Evolutionary conservation across 768 basidiomycete genomes (phyloP).

Genomic region (Sistotremastrum niveocremeum): DNA sequence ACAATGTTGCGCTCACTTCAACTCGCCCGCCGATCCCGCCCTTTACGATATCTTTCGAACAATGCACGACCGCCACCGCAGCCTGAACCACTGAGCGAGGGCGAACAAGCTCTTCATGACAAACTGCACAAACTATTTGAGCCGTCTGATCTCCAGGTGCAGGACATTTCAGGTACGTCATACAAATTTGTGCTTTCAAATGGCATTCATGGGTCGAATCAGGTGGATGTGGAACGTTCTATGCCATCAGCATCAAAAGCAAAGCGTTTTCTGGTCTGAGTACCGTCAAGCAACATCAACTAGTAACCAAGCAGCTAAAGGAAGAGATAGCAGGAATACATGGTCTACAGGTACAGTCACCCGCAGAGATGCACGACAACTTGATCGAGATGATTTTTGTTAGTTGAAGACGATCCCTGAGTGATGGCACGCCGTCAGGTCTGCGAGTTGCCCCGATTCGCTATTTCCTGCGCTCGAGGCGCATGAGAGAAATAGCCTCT

Average conservation of each 20-base stretch:
- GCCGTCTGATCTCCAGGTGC: slow-evolving; percentile 72
- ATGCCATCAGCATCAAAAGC: slow-evolving; percentile 81
- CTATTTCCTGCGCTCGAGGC: slow-evolving; percentile 19
- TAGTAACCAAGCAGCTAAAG: slow-evolving; percentile 79
- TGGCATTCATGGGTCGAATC: slow-evolving; percentile 1
- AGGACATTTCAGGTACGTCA: slow-evolving; percentile 83
- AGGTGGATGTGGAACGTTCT: slow-evolving; percentile 98
- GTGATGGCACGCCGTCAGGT: slow-evolving; percentile 1
- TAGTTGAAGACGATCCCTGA: slow-evolving; percentile 30
- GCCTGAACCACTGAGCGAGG: slow-evolving; percentile 27
- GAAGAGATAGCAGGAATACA: slow-evolving; percentile 86
- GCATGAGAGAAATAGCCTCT: slow-evolving; percentile 56
- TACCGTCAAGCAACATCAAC: slow-evolving; percentile 84
- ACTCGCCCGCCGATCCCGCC: neutral
- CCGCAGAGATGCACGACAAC: neutral
- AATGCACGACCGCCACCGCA: slow-evolving; percentile 2
- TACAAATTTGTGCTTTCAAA: neutral
- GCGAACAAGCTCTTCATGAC: slow-evolving; percentile 55
- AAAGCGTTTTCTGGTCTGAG: slow-evolving; percentile 74
- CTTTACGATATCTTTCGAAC: neutral
- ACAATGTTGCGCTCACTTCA: neutral
- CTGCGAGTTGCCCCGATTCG: neutral
- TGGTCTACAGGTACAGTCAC: slow-evolving; percentile 69
- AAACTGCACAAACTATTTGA: slow-evolving; percentile 66
- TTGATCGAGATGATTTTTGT: slow-evolving; percentile 1